A percentile compares a stretch with the other conserved stretches of the same genome.
phyloP scores from a whole-genome alignment of 352 stramenopile genomes.

The Pythium oligandrum region DNA sequence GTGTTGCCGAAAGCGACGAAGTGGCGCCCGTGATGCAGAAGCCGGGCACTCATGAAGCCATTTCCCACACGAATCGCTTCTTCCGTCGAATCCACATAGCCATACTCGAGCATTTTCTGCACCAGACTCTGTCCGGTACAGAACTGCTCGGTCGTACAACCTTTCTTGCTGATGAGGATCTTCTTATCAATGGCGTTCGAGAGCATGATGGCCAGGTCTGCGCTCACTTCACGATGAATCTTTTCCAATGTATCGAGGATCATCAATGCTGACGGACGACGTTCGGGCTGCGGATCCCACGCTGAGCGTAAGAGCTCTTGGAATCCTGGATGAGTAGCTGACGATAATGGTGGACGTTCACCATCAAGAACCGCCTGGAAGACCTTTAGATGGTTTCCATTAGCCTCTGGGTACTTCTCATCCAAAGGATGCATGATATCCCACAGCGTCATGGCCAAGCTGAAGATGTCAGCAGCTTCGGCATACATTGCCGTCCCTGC shows the following conservation, averaged over 20 bases:
- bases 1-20: slow-evolving; percentile 41
- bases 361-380: slow-evolving; percentile 64
- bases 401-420: slow-evolving; percentile 54
- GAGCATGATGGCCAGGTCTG: slow-evolving; percentile 32
- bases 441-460: slow-evolving; percentile 65
- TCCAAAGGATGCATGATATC: slow-evolving; percentile 50
- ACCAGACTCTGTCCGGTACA: slow-evolving; percentile 43
- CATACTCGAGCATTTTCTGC: slow-evolving; percentile 54
- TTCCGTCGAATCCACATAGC: slow-evolving; percentile 37
- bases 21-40: slow-evolving; percentile 58
- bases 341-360: slow-evolving; percentile 39
- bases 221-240: slow-evolving; percentile 40
- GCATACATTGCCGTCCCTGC: slow-evolving; percentile 46
- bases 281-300: slow-evolving; percentile 46
- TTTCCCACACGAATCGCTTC: slow-evolving; percentile 56
- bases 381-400: slow-evolving; percentile 57
- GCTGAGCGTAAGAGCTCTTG: slow-evolving; percentile 42
- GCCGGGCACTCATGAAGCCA: slow-evolving; percentile 54
- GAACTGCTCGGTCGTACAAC: slow-evolving; percentile 24
- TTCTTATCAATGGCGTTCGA: slow-evolving; percentile 16
- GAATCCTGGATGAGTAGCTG: slow-evolving; percentile 30
- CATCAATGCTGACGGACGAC: slow-evolving; percentile 17
- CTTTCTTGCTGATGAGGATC: slow-evolving; percentile 16
- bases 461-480: slow-evolving; percentile 58
- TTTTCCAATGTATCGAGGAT: slow-evolving; percentile 24